phyloP scores from a whole-genome alignment of 108 stramenopile species.

The Ochromonas danica region DNA sequence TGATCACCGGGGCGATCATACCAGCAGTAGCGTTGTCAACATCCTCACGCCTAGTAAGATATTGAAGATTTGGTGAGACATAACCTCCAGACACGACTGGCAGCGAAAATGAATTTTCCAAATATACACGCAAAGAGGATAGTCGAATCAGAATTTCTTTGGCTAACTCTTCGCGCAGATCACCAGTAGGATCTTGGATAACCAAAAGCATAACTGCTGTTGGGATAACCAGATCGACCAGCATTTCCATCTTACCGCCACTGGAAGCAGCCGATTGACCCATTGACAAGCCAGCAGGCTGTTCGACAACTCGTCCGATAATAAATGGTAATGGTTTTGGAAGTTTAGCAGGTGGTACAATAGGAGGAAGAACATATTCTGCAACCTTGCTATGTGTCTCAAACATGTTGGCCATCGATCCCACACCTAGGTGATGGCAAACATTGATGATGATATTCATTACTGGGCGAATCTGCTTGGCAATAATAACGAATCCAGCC shows the following conservation, averaged over 20 bases:
- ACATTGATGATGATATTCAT: not conserved
- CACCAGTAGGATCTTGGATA: not conserved
- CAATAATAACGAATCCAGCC: not conserved
- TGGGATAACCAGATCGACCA: not conserved
- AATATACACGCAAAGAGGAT: not conserved
- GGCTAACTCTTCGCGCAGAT: not conserved
- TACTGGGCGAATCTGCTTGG: not conserved
- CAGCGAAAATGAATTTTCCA: too few species aligned
- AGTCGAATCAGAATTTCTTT: not conserved
- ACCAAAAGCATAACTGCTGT: not conserved
- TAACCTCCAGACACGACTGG: too few species aligned
- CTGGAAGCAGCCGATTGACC: not conserved
- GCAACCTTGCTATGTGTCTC: not conserved
- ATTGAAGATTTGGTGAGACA: not conserved
- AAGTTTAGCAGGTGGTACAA: not conserved
- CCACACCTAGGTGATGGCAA: not conserved
- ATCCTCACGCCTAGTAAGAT: not conserved
- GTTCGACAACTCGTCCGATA: not conserved
- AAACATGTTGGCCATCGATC: not conserved
- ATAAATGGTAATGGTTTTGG: not conserved
- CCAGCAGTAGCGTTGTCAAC: not conserved
- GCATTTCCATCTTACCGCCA: not conserved
- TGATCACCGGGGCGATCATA: not conserved
- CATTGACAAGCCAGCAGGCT: not conserved
- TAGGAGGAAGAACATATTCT: not conserved